Percentiles rank a stretch among this genome's conserved stretches.
These are phyloP conservation scores for Pistacia atlantica DNA, from an alignment of 345 rosid species.

Conservation along the genomic window DNA sequence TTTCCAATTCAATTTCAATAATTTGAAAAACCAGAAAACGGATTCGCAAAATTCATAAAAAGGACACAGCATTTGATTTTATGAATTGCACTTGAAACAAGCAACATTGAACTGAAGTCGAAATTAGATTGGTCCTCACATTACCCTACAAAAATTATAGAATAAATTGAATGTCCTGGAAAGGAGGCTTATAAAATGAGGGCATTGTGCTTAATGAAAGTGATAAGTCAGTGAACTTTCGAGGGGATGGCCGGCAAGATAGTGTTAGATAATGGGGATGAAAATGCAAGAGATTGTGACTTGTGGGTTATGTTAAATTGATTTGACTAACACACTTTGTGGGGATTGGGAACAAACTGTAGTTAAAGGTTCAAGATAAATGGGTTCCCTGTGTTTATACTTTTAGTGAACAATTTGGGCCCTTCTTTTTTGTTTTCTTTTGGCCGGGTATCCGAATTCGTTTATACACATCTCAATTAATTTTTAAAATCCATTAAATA, in stretches of 20 bases:
- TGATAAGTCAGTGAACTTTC: slow-evolving; percentile 5
- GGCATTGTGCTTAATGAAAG: not conserved
- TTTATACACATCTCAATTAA: no score
- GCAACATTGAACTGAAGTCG: not conserved
- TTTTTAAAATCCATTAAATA: no score
- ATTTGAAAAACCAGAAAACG: no score
- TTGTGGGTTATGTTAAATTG: not conserved
- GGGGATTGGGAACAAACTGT: not conserved
- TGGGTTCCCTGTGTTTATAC: not conserved
- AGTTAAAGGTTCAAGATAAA: not conserved
- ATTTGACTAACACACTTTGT: slow-evolving; percentile 17
- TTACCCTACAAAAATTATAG: not conserved
- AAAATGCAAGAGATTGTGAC: slow-evolving; percentile 2
- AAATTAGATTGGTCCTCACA: not conserved
- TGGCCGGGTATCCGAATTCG: accelerated
- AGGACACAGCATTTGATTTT: no score
- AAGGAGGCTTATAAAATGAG: not conserved
- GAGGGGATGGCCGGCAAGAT: not conserved
- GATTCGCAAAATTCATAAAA: no score
- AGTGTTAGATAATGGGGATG: not conserved
- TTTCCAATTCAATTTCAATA: no score
- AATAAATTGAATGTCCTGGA: not conserved
- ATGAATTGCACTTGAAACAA: not conserved
- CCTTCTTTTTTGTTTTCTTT: not conserved
- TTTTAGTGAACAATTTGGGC: slow-evolving; percentile 11